Evolutionary conservation across 139 green algal genomes (phyloP), one percentile per base, ranked within the genome.

Genomic region (Volvox africanus): DNA sequence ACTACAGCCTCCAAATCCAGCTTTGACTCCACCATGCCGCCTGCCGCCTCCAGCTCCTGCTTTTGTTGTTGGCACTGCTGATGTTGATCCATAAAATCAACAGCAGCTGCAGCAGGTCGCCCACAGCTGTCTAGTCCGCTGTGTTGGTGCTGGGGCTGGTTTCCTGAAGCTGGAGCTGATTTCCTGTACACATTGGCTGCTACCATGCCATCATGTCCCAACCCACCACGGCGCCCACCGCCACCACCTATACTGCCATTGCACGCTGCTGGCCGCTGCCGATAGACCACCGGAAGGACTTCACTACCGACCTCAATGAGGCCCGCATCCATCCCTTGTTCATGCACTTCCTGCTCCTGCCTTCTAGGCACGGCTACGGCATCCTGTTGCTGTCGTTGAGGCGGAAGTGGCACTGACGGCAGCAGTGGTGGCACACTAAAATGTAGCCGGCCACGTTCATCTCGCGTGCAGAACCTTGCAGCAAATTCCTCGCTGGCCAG

Each of bases 401-500:
- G 61, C 37, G 71, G 71, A n/a, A 79, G 26, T 21, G 21, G 35
- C 37, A 20, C 21, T 17, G 28, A n/a, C 81, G 61, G 61, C 55
- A 87, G 81, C 82, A 76, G 75, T 61, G 86, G 86, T 26, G 61
- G 35, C 26, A 5, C 30, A 14, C n/a, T 26, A 24, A 91, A 78
- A 61, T 91, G 75, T 55, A 86, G 76, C 5, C 86, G 50, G 50
- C 86, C 86, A 12, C 86, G 73, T 18, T 1, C 2, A 61, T 91
- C 86, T 2, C 55, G 18, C 5, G 18, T 20, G 30, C 86, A 86
- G 75, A 80, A 86, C 28, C 37, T n/a, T 1, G 55, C 55, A 16
- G 86, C 86, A 26, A 91, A 86, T 14, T 85, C 21, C 33, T 86
- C n/a, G 19, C 55, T 86, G 55, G 75, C 86, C 75, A 91, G 55